Evolutionary conservation across 2,329 filamentous ascomycete species (phyloP), one percentile per base, ranked within the genome.

Genomic region (Alternaria rosae): DNA sequence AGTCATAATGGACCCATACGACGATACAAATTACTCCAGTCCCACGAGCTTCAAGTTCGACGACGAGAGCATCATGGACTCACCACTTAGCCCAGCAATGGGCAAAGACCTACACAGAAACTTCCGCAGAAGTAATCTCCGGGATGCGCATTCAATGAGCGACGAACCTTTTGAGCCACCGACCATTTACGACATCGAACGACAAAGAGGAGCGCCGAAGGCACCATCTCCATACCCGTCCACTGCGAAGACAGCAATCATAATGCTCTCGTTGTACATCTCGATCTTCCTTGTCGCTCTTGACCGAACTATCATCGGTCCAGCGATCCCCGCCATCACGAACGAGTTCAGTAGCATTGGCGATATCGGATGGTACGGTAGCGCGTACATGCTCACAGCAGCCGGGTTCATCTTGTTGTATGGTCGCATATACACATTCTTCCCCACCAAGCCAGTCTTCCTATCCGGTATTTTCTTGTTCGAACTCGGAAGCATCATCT

Each of bases 401-500:
- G 77, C 75, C 47, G 74, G 74, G 9, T 78, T 78, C 53, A 82
- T 83, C 60, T 72, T 84, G 6, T 70, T 83, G 42, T 84, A 80
- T 65, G 82, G 81, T n/a, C 79, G 81, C 15, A 57, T 79, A 25
- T 84, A 83, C 72, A 82, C 80, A 6, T 83, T 81, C 71, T 85
- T 83, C 56, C 75, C 80, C 3, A 81, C 86, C 47, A 84, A 85
- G 63, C 81, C 74, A 23, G 79, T 81, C 3, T 88, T 85, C 71
- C 73, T 88, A 12, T 77, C 81, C 57, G 75, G 79, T 59, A 81
- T 88, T 38, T 52, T 77, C 7, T 63, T 82, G 21, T 83, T 83
- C 69, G 80, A 82, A 59, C n/a, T 86, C 3, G 87, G 87, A 1
- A 87, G 84, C 1, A 69, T 85, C 2, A 66, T 89, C 20, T 88